These are phyloP conservation scores for Acer yangbiense DNA, from an alignment of 345 rosid genomes.

Conservation along the genomic window DNA sequence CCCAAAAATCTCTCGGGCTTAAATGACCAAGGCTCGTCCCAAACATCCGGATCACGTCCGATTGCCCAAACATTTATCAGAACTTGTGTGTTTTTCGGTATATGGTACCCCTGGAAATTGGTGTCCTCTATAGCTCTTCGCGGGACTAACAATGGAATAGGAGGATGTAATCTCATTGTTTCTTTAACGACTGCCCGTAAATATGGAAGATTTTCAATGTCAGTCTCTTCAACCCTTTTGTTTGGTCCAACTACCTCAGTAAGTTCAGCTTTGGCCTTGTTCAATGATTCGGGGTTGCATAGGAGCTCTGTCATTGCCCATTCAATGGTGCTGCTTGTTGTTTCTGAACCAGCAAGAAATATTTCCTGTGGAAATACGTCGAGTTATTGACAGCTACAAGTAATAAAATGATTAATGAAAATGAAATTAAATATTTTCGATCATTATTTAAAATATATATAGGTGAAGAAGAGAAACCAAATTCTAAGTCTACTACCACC, in stretches of 20 bases:
- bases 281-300: constrained; percentile 41
- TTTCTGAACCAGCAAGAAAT: constrained; percentile 62
- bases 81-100: constrained; percentile 53
- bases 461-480: too few species aligned
- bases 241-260: constrained; percentile 41
- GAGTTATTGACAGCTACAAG: neutral
- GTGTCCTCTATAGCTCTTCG: constrained; percentile 49
- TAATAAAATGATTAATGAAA: too few species aligned
- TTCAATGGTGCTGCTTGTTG: constrained; percentile 60
- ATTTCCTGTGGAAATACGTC: constrained; percentile 47
- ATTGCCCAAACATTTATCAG: constrained; percentile 66
- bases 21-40: constrained; percentile 43
- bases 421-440: too few species aligned
- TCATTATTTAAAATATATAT: too few species aligned
- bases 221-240: constrained; percentile 51
- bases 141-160: constrained; percentile 62
- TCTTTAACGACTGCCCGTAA: constrained; percentile 55
- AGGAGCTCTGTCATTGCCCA: constrained; percentile 77
- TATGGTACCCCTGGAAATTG: constrained; percentile 47
- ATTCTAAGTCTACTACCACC: too few species aligned
- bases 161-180: constrained; percentile 57
- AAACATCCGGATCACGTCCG: constrained; percentile 53
- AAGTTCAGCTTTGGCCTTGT: constrained; percentile 53
- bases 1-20: constrained; percentile 47
- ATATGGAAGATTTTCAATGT: constrained; percentile 51